Evolutionary conservation across 495 filamentous ascomycete genomes (phyloP), one percentile per base, ranked within the genome.

Genomic region (Tuber melanosporum): DNA sequence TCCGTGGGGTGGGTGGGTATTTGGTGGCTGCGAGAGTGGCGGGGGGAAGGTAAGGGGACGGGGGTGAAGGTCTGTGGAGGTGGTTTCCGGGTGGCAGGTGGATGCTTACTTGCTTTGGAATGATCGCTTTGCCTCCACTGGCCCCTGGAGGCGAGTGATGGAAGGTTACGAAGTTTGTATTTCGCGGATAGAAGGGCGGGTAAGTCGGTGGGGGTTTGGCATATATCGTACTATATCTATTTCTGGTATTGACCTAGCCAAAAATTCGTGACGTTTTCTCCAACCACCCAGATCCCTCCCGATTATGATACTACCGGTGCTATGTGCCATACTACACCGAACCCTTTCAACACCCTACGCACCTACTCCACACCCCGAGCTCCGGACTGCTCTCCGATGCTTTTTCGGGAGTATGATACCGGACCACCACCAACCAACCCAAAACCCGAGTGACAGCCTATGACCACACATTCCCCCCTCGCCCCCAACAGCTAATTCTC

Each of bases 21-120:
- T 71, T 76, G 80, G 62, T 3, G 79, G 84, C 41, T 75, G 82
- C 8, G 76, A 66, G 71, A 83, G 79, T n/a, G 82, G 82, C 0
- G 77, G 73, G 17, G 79, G 79, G 74, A 80, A 77, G 69, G 82
- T 71, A 57, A 79, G 81, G 73, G 77, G 71, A 46, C 78, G 81
- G 7, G 42, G 10, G 41, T 79, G 75, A 70, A 74, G 49, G 1
- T 22, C 39, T 14, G 74, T 73, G 57, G 75, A 78, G 2, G n/a
- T 70, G 32, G 45, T 43, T 12, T 43, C 42, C 43, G n/a, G 72
- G 42, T 49, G n/a, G n/a, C n/a, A n/a, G n/a, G n/a, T n/a, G n/a
- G n/a, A 32, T 32, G 32, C 32, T 32, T 32, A 32, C 32, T 32
- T 32, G 32, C 32, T 32, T 32, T 32, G 32, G 0, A 32, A 32